These are phyloP conservation scores for Schizopora paradoxa DNA, from an alignment of 1,284 basidiomycete genomes.

Conservation along the genomic window DNA sequence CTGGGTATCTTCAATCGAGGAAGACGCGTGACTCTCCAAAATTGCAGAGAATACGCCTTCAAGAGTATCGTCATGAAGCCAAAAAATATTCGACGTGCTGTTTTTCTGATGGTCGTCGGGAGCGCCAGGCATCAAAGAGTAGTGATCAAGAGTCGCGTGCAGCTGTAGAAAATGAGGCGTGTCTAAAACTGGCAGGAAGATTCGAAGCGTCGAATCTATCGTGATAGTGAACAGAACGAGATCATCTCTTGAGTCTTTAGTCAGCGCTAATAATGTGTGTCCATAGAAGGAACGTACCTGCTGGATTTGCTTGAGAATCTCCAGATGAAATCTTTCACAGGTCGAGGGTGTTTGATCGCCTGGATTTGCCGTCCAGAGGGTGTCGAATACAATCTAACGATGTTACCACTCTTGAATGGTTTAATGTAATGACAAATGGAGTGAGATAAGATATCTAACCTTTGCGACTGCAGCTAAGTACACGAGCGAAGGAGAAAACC, in stretches of 20 bases:
- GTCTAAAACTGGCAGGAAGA: conserved; percentile 86
- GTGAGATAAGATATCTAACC: conserved; percentile 11
- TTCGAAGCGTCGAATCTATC: conserved; percentile 67
- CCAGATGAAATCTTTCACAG: conserved; percentile 62
- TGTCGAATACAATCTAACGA: conserved; percentile 63
- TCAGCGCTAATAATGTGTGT: conserved; percentile 7
- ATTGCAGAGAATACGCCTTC: conserved; percentile 41
- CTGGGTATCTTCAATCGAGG: conserved; percentile 38
- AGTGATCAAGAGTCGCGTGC: conserved; percentile 68
- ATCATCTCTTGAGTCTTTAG: conserved; percentile 49
- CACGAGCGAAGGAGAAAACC: conserved; percentile 70
- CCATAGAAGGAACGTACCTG: conserved; percentile 42
- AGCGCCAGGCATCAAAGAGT: conserved; percentile 44
- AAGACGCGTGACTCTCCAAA: conserved; percentile 28
- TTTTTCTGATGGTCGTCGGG: conserved; percentile 23
- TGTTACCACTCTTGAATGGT: conserved; percentile 46
- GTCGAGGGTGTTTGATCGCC: conserved; percentile 59
- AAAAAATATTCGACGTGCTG: conserved; percentile 47
- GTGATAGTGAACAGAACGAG: conserved; percentile 75
- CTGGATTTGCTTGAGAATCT: conserved; percentile 58
- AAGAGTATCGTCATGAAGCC: conserved; percentile 57
- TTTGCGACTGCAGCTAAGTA: conserved; percentile 59
- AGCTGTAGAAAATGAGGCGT: conserved; percentile 81
- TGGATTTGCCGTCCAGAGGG: conserved; percentile 66
- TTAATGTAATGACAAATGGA: conserved; percentile 14